Evolutionary conservation across 768 basidiomycete genomes (phyloP).

Genomic region (Mycena haematopus): DNA sequence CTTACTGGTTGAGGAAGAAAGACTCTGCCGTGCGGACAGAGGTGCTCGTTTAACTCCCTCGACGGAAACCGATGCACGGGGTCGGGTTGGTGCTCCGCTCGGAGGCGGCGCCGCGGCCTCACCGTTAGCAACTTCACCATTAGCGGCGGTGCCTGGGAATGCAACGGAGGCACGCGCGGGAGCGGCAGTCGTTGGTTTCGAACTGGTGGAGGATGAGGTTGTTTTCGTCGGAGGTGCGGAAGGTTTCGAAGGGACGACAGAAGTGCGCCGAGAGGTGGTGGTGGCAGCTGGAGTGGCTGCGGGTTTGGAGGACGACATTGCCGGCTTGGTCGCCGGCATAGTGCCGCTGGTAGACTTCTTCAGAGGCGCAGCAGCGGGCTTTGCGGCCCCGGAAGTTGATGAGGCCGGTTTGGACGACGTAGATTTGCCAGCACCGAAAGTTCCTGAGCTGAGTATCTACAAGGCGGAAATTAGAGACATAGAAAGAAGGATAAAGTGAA

Average conservation of each 20-base stretch:
- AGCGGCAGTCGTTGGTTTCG: constrained; percentile 44
- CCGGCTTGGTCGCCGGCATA: constrained; percentile 45
- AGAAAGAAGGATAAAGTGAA: constrained; percentile 27
- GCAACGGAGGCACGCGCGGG: constrained; percentile 14
- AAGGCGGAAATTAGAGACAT: constrained; percentile 20
- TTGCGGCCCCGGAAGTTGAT: constrained; percentile 40
- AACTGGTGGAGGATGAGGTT: constrained; percentile 45
- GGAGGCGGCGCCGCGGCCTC: constrained; percentile 43
- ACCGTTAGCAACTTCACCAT: constrained; percentile 55
- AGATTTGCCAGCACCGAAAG: constrained; percentile 60
- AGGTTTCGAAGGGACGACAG: constrained; percentile 49
- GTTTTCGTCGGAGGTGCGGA: constrained; percentile 42
- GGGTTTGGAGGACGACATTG: constrained; percentile 40
- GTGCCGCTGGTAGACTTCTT: constrained; percentile 50
- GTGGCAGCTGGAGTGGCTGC: constrained; percentile 43
- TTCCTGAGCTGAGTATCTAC: constrained; percentile 70
- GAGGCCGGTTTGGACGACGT: constrained; percentile 20
- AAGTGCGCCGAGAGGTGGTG: constrained; percentile 47
- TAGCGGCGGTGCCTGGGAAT: constrained; percentile 48
- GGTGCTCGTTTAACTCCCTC: constrained; percentile 65
- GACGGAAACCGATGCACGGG: constrained; percentile 67
- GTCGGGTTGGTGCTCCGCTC: constrained; percentile 46
- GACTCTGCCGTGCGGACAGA: constrained; percentile 48
- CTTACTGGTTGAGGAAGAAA: constrained; percentile 42
- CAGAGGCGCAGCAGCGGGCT: constrained; percentile 44